A percentile compares a stretch with the other conserved stretches of the same genome.
Conservation (phyloP, 2,329 filamentous ascomycete genomes). For the Pezizomycotina sp. region DNA sequence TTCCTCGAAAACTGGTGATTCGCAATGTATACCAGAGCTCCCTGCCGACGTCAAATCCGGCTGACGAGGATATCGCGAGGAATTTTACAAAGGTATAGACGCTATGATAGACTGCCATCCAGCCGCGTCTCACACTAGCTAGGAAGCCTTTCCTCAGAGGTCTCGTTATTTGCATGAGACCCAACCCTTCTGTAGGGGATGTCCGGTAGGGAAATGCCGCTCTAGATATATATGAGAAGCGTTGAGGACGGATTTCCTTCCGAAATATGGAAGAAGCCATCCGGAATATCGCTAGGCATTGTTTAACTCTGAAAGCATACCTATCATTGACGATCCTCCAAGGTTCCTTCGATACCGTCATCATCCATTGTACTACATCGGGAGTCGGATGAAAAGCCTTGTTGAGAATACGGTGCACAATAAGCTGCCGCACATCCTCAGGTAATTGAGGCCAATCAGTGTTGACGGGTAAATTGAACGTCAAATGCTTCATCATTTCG, state of each 20-base stretch:
- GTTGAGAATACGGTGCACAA: conserved; percentile 27
- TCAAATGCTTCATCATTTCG: conserved; percentile 28
- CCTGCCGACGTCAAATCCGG: conserved; percentile 28
- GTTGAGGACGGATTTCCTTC: too few species aligned
- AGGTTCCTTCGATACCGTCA: conserved; percentile 20
- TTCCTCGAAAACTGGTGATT: conserved; percentile 23
- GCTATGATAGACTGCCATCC: conserved; percentile 19
- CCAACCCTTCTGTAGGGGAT: conserved; percentile 13
- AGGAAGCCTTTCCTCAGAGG: conserved; percentile 9
- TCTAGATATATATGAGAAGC: conserved; percentile 14
- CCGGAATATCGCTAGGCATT: conserved; percentile 19
- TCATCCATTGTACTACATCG: conserved; percentile 24
- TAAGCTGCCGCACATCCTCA: conserved; percentile 25
- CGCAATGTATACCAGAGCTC: conserved; percentile 29
- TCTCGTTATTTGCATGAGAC: conserved; percentile 16
- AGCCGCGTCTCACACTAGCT: conserved; percentile 3
- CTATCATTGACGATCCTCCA: conserved; percentile 19
- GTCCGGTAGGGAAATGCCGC: conserved; percentile 16
- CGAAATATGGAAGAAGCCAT: too few species aligned
- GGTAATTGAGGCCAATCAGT: conserved; percentile 27
- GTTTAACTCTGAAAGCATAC: conserved; percentile 10
- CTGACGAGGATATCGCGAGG: conserved; percentile 28
- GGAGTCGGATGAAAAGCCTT: conserved; percentile 20
- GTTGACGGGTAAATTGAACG: conserved; percentile 27
- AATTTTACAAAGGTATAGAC: conserved; percentile 27